A percentile compares a stretch with the other conserved stretches of the same genome.
These are phyloP conservation scores for Panellus pusillus DNA, from an alignment of 768 basidiomycete species.

Conservation along the genomic window DNA sequence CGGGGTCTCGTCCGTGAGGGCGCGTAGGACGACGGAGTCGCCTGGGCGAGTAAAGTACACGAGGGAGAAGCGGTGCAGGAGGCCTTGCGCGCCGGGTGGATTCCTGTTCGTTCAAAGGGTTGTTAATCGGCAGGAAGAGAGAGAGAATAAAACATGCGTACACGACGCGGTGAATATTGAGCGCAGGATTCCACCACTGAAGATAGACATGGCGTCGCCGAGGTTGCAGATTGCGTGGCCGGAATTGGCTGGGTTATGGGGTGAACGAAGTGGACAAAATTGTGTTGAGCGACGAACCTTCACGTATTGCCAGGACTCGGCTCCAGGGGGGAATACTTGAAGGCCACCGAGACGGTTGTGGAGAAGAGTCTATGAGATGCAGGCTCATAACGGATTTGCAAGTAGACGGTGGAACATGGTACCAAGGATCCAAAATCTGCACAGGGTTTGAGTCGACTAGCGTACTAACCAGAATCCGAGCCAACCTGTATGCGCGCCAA, in stretches of 20 bases:
- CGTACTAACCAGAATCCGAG: constrained; percentile 28
- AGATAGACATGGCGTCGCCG: constrained; percentile 44
- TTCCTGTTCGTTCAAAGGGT: constrained; percentile 27
- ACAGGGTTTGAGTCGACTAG: not conserved
- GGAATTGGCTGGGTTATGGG: constrained; percentile 34
- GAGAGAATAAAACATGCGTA: constrained; percentile 20
- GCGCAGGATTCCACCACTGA: constrained; percentile 45
- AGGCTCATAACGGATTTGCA: too few species aligned
- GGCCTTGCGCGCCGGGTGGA: constrained; percentile 51
- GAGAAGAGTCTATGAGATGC: constrained; percentile 31
- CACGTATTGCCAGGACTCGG: constrained; percentile 40
- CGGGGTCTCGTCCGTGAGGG: constrained; percentile 44
- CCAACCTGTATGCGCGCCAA: constrained; percentile 50
- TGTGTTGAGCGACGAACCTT: constrained; percentile 29
- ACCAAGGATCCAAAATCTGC: constrained; percentile 32
- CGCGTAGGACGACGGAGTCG: constrained; percentile 43
- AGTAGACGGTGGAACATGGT: not conserved
- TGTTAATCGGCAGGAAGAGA: not conserved
- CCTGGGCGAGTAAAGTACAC: constrained; percentile 63
- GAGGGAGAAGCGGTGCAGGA: constrained; percentile 54
- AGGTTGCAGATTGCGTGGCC: constrained; percentile 47
- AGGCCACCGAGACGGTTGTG: constrained; percentile 46
- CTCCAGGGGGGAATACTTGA: constrained; percentile 42
- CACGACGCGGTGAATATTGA: constrained; percentile 45
- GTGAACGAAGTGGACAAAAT: not conserved